Evolutionary conservation across 2,329 filamentous ascomycete species (phyloP).

Genomic region (Neoascochyta sp.): DNA sequence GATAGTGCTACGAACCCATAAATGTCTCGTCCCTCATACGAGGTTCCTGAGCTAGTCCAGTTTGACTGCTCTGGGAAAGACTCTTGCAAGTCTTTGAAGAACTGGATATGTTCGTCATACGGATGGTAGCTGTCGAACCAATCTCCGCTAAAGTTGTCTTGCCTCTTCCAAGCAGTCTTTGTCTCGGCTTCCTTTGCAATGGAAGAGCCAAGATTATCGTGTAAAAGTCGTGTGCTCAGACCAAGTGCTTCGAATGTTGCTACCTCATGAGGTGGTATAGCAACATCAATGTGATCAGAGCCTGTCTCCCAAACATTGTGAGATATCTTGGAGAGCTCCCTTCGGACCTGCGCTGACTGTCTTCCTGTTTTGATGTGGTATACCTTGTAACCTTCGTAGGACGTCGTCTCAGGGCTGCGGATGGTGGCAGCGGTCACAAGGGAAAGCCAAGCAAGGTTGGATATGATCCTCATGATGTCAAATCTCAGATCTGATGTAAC

Average conservation of each 20-base stretch:
- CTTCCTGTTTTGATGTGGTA: constrained; percentile 38
- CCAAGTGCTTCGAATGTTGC: constrained; percentile 39
- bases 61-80: constrained; percentile 27
- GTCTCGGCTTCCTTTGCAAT: constrained; percentile 40
- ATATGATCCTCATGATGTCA: constrained; percentile 13
- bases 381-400: constrained; percentile 44
- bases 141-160: constrained; percentile 12
- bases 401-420: constrained; percentile 19
- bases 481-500: not conserved
- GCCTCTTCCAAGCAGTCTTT: constrained; percentile 41
- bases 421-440: constrained; percentile 14
- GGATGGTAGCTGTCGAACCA: constrained; percentile 35
- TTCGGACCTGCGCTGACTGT: constrained; percentile 31
- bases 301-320: constrained; percentile 39
- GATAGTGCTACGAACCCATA: constrained; percentile 11
- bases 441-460: constrained; percentile 13
- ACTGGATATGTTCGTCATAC: constrained; percentile 26
- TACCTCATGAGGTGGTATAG: constrained; percentile 41
- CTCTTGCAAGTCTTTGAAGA: constrained; percentile 23
- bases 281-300: constrained; percentile 41
- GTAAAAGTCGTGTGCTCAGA: constrained; percentile 39
- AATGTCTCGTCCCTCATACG: constrained; percentile 30
- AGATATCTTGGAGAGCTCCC: constrained; percentile 34
- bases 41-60: constrained; percentile 27
- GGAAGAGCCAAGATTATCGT: constrained; percentile 44